Conservation (phyloP, 345 rosid species). For the Citrus sp. region DNA sequence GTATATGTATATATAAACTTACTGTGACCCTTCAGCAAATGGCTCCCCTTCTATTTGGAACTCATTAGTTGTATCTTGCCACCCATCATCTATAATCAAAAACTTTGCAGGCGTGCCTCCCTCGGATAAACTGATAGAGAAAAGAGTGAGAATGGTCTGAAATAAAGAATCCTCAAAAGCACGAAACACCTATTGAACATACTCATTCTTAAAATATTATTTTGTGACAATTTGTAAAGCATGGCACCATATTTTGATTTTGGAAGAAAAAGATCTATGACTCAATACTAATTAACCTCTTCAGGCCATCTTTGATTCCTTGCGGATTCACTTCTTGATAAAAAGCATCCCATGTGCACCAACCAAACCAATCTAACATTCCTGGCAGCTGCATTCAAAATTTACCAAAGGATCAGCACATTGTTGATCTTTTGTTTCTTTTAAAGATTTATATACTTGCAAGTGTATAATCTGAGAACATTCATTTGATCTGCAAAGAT, state of each 20-base stretch:
- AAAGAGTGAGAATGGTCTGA: neutral
- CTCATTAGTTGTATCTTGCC: slow-evolving; percentile 56
- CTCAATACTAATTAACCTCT: slow-evolving; percentile 37
- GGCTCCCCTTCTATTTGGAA: slow-evolving; percentile 55
- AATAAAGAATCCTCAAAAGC: neutral
- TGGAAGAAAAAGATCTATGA: neutral
- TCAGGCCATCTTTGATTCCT: slow-evolving; percentile 52
- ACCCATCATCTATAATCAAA: slow-evolving; percentile 58
- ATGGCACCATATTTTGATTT: neutral
- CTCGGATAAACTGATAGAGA: slow-evolving; percentile 36
- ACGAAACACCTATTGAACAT: neutral
- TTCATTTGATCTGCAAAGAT: neutral
- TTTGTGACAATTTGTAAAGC: no score
- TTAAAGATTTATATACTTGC: neutral
- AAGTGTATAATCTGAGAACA: neutral
- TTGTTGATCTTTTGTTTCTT: neutral
- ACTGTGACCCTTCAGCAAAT: slow-evolving; percentile 49
- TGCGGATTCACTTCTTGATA: slow-evolving; percentile 47
- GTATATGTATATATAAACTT: slow-evolving; percentile 1
- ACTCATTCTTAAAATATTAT: neutral
- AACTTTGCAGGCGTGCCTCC: slow-evolving; percentile 60
- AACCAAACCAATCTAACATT: slow-evolving; percentile 54
- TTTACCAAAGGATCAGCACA: neutral
- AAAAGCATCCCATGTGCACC: slow-evolving; percentile 75
- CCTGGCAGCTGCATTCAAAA: slow-evolving; percentile 47